These are phyloP conservation scores for Hygrocybe coccinea DNA, from an alignment of 768 basidiomycete species.

Conservation along the genomic window DNA sequence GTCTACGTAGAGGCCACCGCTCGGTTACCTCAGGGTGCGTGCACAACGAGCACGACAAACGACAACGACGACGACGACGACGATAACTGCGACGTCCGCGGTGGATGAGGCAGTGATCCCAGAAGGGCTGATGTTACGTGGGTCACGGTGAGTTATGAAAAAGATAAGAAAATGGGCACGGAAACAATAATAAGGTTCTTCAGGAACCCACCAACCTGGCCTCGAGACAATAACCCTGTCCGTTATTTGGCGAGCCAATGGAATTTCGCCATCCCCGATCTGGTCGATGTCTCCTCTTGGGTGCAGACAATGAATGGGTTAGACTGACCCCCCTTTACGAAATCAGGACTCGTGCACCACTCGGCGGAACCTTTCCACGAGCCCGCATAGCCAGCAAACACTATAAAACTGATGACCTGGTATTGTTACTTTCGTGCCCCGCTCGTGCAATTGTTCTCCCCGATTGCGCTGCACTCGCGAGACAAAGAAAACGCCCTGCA, in stretches of 20 bases:
- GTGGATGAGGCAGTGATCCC: neutral
- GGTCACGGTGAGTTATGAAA: slow-evolving; percentile 1
- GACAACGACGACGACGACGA: neutral
- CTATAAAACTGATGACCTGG: slow-evolving; percentile 50
- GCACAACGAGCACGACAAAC: neutral
- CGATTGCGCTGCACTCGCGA: slow-evolving; percentile 37
- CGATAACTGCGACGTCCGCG: neutral
- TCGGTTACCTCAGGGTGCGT: too few relatives aligned
- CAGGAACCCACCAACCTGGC: neutral
- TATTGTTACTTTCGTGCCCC: slow-evolving; percentile 61
- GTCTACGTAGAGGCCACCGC: neutral
- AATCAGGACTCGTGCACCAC: slow-evolving; percentile 34
- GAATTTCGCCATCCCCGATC: neutral
- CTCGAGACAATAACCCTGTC: neutral
- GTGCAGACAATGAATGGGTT: neutral
- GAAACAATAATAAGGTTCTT: slow-evolving; percentile 2
- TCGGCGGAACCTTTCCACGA: slow-evolving; percentile 36
- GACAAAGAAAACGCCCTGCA: slow-evolving; percentile 47
- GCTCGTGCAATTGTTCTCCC: slow-evolving; percentile 61
- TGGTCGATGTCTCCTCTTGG: neutral
- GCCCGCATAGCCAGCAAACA: slow-evolving; percentile 20
- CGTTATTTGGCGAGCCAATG: neutral
- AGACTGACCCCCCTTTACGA: slow-evolving; percentile 23
- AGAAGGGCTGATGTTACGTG: neutral
- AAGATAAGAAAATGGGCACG: neutral